Percentiles rank a stretch among this genome's conserved stretches.
phyloP scores from a whole-genome alignment of 2,329 filamentous ascomycete species.

The Ceratocystis eucalypticola region DNA sequence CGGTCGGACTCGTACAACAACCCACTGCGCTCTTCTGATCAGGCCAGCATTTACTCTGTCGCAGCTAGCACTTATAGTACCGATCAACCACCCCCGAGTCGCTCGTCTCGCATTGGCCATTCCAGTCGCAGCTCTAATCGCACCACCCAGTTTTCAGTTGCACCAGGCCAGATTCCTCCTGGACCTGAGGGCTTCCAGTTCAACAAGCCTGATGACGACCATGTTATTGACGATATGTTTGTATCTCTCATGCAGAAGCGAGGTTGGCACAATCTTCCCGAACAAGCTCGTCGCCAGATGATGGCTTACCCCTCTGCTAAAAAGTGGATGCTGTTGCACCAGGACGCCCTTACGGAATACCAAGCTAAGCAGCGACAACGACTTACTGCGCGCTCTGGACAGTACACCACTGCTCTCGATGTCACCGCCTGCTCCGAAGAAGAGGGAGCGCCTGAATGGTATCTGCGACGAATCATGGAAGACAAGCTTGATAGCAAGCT shows the following conservation, averaged over 20 bases:
- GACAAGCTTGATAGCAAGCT: conserved; percentile 86
- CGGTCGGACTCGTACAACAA: conserved; percentile 40
- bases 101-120: conserved; percentile 40
- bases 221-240: conserved; percentile 81
- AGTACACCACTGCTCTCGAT: conserved; percentile 50
- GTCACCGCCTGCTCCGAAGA: conserved; percentile 74
- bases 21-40: conserved; percentile 37
- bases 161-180: conserved; percentile 39
- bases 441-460: conserved; percentile 95
- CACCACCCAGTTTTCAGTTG: conserved; percentile 39
- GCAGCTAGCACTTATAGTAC: conserved; percentile 12
- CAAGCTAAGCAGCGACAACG: conserved; percentile 88
- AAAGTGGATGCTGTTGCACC: conserved; percentile 95
- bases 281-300: conserved; percentile 92
- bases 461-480: conserved; percentile 92
- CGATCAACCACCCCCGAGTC: conserved; percentile 25
- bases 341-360: conserved; percentile 84
- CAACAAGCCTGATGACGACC: conserved; percentile 63
- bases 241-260: conserved; percentile 90
- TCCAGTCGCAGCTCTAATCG: conserved; percentile 46
- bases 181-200: conserved; percentile 44
- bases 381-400: conserved; percentile 57
- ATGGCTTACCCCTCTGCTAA: conserved; percentile 84
- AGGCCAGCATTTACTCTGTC: conserved; percentile 33
- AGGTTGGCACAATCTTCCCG: conserved; percentile 92